Conservation (phyloP, 2,329 filamentous ascomycete species). For the Claviceps purpurea region DNA sequence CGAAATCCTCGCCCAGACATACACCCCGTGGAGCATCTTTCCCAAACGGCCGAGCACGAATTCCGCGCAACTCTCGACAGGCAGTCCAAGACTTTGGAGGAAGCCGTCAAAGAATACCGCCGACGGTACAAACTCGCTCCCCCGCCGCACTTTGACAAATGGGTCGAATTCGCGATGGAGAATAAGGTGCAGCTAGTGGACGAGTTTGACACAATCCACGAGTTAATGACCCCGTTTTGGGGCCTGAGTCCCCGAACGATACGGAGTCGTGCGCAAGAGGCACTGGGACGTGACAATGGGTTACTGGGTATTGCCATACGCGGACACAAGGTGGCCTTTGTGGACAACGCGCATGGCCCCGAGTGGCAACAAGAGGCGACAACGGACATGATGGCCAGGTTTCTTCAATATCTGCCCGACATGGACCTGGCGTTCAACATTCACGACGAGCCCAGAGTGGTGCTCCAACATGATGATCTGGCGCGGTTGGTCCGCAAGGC, state of each 20-base stretch:
- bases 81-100: slow-evolving; percentile 63
- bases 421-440: slow-evolving; percentile 96
- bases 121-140: slow-evolving; percentile 70
- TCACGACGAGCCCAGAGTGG: slow-evolving; percentile 84
- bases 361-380: slow-evolving; percentile 82
- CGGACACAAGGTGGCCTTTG: slow-evolving; percentile 52
- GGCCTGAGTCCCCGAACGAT: slow-evolving; percentile 69
- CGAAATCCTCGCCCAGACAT: not conserved
- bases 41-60: not conserved
- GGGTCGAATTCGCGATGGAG: slow-evolving; percentile 73
- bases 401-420: slow-evolving; percentile 70
- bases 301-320: slow-evolving; percentile 69
- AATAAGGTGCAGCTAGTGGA: slow-evolving; percentile 71
- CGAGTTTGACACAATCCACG: slow-evolving; percentile 80
- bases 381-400: slow-evolving; percentile 66
- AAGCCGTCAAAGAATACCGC: slow-evolving; percentile 71
- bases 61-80: slow-evolving; percentile 24
- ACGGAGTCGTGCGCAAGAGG: slow-evolving; percentile 62
- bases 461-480: slow-evolving; percentile 74
- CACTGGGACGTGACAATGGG: slow-evolving; percentile 70
- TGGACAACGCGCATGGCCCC: slow-evolving; percentile 55
- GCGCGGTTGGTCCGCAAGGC: slow-evolving; percentile 55
- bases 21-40: not conserved
- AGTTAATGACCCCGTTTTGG: slow-evolving; percentile 83
- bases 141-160: slow-evolving; percentile 85